Conservation (phyloP, 1,284 basidiomycete species). For the Papiliotrema nemorosa region DNA sequence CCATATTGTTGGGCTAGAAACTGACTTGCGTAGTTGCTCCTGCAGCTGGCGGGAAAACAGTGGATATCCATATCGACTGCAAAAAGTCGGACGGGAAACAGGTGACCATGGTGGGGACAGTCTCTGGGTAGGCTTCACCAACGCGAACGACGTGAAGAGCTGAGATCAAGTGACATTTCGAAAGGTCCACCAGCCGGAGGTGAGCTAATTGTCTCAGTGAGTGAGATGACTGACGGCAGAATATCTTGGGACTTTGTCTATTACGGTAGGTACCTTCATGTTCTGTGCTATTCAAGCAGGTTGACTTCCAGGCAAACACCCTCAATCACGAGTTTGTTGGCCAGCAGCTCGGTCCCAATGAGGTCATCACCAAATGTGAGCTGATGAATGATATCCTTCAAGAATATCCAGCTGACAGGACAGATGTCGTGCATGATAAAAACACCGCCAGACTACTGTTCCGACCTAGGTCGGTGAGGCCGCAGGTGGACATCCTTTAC, state of each 20-base stretch:
- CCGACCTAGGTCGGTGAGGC: conserved; percentile 36
- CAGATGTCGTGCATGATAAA: conserved; percentile 38
- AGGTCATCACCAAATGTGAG: conserved; percentile 38
- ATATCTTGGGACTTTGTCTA: conserved; percentile 37
- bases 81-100: conserved; percentile 23
- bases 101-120: conserved; percentile 13
- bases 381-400: not conserved
- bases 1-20: not conserved
- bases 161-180: conserved; percentile 24
- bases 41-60: conserved; percentile 2
- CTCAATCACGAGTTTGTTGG: conserved; percentile 36
- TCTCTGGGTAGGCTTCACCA: conserved; percentile 26
- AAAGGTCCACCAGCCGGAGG: conserved; percentile 37
- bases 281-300: not conserved
- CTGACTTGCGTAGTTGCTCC: not conserved
- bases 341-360: conserved; percentile 36
- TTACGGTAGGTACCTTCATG: conserved; percentile 23
- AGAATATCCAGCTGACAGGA: not conserved
- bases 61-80: conserved; percentile 13
- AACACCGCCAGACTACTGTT: conserved; percentile 37
- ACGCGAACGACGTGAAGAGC: not conserved
- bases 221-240: conserved; percentile 12
- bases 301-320: conserved; percentile 21
- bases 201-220: conserved; percentile 10
- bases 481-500: conserved; percentile 37